These are phyloP conservation scores for Cyclotella cryptica DNA, from an alignment of 108 stramenopile genomes.

Conservation along the genomic window DNA sequence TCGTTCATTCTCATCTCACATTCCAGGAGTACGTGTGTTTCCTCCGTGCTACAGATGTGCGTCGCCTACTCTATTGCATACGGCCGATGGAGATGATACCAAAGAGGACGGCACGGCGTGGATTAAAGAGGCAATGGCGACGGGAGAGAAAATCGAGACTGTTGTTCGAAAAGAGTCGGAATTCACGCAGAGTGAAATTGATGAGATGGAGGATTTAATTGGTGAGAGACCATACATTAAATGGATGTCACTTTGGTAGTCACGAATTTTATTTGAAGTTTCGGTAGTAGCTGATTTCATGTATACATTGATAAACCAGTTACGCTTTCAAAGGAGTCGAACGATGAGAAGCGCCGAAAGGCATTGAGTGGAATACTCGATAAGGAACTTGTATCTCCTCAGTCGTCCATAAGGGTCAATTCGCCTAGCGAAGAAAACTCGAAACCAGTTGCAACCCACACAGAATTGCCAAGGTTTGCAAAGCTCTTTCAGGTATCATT, in stretches of 20 bases:
- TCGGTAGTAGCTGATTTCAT: background rate
- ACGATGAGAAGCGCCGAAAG: slow-evolving; percentile 63
- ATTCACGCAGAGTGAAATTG: slow-evolving; percentile 55
- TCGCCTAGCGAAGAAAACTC: background rate
- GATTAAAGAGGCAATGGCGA: slow-evolving; percentile 40
- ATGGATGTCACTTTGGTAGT: background rate
- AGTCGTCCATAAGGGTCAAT: background rate
- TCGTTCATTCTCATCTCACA: no score
- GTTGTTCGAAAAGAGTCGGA: slow-evolving; percentile 1
- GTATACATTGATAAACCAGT: slow-evolving; percentile 13
- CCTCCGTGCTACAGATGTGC: no score
- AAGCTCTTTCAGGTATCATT: slow-evolving; percentile 52
- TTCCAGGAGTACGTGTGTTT: no score
- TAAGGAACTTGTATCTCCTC: slow-evolving; percentile 49
- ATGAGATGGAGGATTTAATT: slow-evolving; percentile 75
- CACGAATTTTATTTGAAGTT: background rate
- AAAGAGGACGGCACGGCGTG: slow-evolving; percentile 26
- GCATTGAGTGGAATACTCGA: slow-evolving; percentile 55
- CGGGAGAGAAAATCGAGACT: background rate
- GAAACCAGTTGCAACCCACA: background rate
- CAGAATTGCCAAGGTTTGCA: slow-evolving; percentile 43
- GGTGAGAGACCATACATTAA: slow-evolving; percentile 1
- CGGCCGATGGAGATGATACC: no score
- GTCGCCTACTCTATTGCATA: no score
- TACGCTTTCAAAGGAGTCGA: slow-evolving; percentile 60